Conservation (phyloP, 352 stramenopile species). For the Phytophthora tubulina region DNA sequence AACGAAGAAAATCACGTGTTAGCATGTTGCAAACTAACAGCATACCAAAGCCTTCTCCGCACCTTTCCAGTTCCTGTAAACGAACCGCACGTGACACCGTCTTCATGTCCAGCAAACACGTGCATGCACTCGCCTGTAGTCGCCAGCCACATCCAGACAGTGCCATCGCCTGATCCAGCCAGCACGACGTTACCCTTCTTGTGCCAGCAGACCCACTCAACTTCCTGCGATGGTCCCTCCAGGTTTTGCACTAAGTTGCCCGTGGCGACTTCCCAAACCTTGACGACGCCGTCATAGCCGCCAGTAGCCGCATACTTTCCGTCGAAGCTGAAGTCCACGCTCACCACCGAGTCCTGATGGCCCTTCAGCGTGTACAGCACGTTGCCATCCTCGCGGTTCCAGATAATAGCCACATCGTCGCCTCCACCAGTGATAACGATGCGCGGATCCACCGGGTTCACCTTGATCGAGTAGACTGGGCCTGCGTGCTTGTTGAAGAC, state of each 20-base stretch:
- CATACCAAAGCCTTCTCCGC: constrained; percentile 3
- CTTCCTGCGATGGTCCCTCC: constrained; percentile 90
- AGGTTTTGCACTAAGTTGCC: constrained; percentile 85
- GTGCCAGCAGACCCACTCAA: constrained; percentile 93
- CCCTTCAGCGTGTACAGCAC: constrained; percentile 83
- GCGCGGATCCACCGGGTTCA: constrained; percentile 82
- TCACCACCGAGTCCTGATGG: constrained; percentile 87
- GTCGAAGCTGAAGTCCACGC: constrained; percentile 89
- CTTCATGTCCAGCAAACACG: constrained; percentile 98
- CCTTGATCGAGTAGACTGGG: constrained; percentile 85
- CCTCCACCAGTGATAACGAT: constrained; percentile 87
- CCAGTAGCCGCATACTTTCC: constrained; percentile 89
- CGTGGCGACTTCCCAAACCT: constrained; percentile 90
- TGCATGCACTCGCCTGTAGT: constrained; percentile 97
- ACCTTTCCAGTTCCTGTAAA: constrained; percentile 97
- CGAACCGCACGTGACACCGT: constrained; percentile 92
- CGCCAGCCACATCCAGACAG: constrained; percentile 94
- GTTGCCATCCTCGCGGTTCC: constrained; percentile 84
- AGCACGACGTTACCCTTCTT: constrained; percentile 92
- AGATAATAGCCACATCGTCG: constrained; percentile 88
- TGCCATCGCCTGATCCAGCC: constrained; percentile 89
- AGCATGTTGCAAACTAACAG: background rate
- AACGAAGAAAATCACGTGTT: background rate
- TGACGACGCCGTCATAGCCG: constrained; percentile 88
- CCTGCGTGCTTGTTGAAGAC: constrained; percentile 82